Evolutionary conservation across 176 grass and related monocot genomes (phyloP).

Genomic region (Rhynchospora tenuis): DNA sequence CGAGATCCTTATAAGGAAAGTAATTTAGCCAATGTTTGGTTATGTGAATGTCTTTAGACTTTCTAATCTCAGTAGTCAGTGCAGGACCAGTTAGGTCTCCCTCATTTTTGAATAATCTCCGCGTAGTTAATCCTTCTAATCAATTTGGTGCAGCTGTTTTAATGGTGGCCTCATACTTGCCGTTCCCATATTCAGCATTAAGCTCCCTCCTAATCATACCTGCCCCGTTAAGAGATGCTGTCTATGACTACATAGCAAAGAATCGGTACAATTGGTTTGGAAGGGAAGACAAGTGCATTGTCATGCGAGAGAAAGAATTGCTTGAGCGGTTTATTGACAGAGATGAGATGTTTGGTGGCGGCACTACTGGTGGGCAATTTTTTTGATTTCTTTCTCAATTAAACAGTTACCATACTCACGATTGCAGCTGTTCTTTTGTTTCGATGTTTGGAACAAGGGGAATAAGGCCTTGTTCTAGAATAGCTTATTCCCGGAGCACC

Average conservation of each 20-base stretch:
- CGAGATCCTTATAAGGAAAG: background rate
- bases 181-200: conserved; percentile 71
- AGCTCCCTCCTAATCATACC: conserved; percentile 66
- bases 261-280: conserved; percentile 85
- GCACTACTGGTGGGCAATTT: conserved; percentile 25
- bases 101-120: background rate
- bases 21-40: background rate
- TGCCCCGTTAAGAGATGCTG: conserved; percentile 43
- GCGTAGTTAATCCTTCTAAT: background rate
- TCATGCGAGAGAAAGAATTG: conserved; percentile 61
- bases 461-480: too few relatives aligned
- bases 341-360: conserved; percentile 62
- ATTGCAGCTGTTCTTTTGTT: background rate
- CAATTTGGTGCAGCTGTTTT: conserved; percentile 48
- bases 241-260: conserved; percentile 83
- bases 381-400: conserved; percentile 31
- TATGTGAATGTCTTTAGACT: background rate
- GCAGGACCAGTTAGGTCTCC: background rate
- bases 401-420: background rate
- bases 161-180: conserved; percentile 80
- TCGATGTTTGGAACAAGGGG: too few relatives aligned
- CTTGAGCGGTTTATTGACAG: conserved; percentile 87
- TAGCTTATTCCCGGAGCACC: too few relatives aligned
- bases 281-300: conserved; percentile 68
- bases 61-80: background rate